These are phyloP conservation scores for Vinca minor DNA, from an alignment of 257 asterid genomes.

Conservation along the genomic window DNA sequence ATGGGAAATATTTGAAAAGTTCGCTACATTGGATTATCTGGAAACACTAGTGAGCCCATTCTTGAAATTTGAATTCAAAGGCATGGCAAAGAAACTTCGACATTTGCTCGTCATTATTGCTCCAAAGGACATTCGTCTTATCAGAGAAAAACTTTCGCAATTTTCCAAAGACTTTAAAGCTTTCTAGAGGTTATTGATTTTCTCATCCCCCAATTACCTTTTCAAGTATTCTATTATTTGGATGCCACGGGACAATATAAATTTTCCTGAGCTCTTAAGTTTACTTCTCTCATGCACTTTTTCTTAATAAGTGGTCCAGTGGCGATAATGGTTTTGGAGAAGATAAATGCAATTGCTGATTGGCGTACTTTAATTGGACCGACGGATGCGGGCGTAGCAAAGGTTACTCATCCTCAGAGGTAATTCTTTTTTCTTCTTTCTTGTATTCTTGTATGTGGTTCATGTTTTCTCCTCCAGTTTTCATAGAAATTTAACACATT, in stretches of 20 bases:
- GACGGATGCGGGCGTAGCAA: constrained; percentile 61
- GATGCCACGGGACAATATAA: no score
- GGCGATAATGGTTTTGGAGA: constrained; percentile 68
- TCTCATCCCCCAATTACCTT: no score
- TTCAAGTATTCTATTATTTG: no score
- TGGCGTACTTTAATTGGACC: constrained; percentile 92
- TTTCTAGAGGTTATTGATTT: no score
- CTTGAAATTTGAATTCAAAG: not conserved
- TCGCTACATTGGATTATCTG: not conserved
- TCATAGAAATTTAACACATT: not conserved
- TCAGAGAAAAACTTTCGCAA: no score
- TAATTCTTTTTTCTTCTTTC: constrained; percentile 11
- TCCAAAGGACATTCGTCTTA: no score
- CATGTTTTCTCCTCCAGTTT: not conserved
- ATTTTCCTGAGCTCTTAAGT: constrained; percentile 4
- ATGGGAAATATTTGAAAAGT: not conserved
- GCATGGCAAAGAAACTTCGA: not conserved
- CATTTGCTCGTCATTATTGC: not conserved
- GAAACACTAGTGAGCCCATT: not conserved
- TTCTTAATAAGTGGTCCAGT: constrained; percentile 56
- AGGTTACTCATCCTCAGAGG: constrained; percentile 76
- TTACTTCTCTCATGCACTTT: not conserved
- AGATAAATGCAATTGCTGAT: constrained; percentile 66
- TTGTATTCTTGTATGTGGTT: not conserved
- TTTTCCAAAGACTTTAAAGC: no score